Evolutionary conservation across 495 filamentous ascomycete species (phyloP).

Genomic region (Cercophora scortea): DNA sequence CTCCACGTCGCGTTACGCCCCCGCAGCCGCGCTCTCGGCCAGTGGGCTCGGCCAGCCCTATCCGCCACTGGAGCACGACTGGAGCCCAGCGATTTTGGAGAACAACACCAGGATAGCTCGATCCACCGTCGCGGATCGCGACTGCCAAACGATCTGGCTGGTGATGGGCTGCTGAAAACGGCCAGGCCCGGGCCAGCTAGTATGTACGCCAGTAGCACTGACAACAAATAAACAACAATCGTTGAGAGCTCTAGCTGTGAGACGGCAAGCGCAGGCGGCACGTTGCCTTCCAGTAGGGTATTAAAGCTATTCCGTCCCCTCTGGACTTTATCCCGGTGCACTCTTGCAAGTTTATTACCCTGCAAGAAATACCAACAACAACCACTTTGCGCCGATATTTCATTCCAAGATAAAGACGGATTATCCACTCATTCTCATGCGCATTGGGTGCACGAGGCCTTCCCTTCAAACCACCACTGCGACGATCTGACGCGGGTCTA

Average conservation of each 20-base stretch:
- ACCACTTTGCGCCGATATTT: no score
- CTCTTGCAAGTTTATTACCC: no score
- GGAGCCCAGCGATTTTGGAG: neutral
- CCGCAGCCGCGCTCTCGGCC: conserved; percentile 2
- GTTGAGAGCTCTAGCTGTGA: no score
- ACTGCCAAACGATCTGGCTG: conserved; percentile 2
- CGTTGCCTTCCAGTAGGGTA: no score
- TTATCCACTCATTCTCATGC: neutral
- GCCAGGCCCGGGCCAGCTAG: neutral
- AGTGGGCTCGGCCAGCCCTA: conserved; percentile 2
- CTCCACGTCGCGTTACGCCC: conserved; percentile 4
- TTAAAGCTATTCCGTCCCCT: no score
- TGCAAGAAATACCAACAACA: no score
- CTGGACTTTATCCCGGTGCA: no score
- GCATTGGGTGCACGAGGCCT: conserved; percentile 9
- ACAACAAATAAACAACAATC: conserved; percentile 14
- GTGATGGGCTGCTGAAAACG: conserved; percentile 5
- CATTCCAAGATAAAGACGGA: no score
- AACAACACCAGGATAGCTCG: neutral
- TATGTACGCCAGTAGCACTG: no score
- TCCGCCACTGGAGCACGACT: neutral
- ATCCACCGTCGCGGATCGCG: neutral
- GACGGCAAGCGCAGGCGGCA: no score
- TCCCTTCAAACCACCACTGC: conserved; percentile 8
- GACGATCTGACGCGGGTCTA: conserved; percentile 19